Evolutionary conservation across 2,329 filamentous ascomycete species (phyloP).

Genomic region (Cladosporium sp.): DNA sequence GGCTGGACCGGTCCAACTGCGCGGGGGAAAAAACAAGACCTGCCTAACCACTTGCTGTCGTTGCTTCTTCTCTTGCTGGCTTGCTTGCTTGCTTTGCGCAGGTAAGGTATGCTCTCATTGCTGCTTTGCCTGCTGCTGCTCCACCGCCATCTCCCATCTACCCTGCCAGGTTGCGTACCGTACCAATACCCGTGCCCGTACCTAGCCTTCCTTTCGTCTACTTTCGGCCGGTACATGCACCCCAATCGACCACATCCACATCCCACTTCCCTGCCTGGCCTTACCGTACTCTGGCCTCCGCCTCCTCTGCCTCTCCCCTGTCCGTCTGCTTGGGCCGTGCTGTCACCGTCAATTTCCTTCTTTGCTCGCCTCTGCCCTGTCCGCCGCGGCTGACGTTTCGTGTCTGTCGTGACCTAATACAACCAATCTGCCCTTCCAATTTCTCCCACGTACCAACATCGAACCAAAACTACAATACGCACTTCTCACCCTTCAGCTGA

Average conservation of each 20-base stretch:
- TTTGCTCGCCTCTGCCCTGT: not conserved
- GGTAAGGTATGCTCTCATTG: too few species aligned
- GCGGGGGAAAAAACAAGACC: not conserved
- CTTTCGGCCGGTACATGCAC: not conserved
- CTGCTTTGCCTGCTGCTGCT: too few species aligned
- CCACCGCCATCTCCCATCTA: slow-evolving; percentile 1
- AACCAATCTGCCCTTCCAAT: too few species aligned
- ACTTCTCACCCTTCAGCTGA: slow-evolving; percentile 4
- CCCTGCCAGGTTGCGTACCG: too few species aligned
- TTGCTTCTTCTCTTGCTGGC: not conserved
- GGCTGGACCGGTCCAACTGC: slow-evolving; percentile 2
- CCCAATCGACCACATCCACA: not conserved
- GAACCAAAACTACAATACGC: not conserved
- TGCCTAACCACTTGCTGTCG: not conserved
- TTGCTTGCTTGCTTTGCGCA: too few species aligned
- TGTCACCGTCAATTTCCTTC: not conserved
- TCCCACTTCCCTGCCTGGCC: not conserved
- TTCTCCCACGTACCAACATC: not conserved
- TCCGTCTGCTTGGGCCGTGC: not conserved
- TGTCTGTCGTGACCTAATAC: not conserved
- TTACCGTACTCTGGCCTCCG: not conserved
- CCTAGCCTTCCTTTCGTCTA: not conserved
- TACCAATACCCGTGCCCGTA: not conserved
- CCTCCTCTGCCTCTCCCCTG: not conserved
- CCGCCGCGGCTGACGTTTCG: slow-evolving; percentile 7